Evolutionary conservation across 2,329 filamentous ascomycete genomes (phyloP), one percentile per base, ranked within the genome.

Genomic region (Fusarium dlaminii): DNA sequence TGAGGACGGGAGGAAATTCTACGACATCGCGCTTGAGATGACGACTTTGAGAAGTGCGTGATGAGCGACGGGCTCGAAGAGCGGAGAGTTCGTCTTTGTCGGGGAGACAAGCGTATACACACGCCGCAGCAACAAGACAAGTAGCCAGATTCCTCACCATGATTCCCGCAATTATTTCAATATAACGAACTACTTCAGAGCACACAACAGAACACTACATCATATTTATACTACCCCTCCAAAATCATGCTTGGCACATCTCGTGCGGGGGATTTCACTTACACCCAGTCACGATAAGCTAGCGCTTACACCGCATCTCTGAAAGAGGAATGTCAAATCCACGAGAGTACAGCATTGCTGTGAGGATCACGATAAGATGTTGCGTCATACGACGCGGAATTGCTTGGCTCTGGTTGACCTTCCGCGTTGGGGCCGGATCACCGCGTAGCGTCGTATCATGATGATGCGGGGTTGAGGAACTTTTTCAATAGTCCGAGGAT

Each of bases 291-390:
- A 37, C 24, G 60, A 73, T 68, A 70, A 66, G 51, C 54, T 59
- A 62, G 59, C 55, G 69, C 68, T 72, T 72, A 72, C 70, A 73
- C 70, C 60, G 70, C 61, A 54, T 51, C 55, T 68, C 66, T 58
- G 30, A 43, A 74, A 74, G 20, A 62, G 70, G 71, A 74, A 74
- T 62, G 66, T 74, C 45, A 37, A 55, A 42, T 27, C 40, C 42
- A 42, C 39, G 34, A 48, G 62, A n/a, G 58, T n/a, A 24, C 36
- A 22, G 17, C 14, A 32, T 24, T 27, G 22, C 39, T 20, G 24
- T 55, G 48, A 48, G 57, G 54, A 46, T 42, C 48, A 68, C 17
- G 71, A 74, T 74, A 74, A 71, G 66, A 22, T 39, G 37, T 42
- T 66, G 66, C 66, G 63, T 74, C 71, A 74, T 71, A 62, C 30